Conservation (phyloP, 257 asterid genomes). For the Linderniella brevidens region DNA sequence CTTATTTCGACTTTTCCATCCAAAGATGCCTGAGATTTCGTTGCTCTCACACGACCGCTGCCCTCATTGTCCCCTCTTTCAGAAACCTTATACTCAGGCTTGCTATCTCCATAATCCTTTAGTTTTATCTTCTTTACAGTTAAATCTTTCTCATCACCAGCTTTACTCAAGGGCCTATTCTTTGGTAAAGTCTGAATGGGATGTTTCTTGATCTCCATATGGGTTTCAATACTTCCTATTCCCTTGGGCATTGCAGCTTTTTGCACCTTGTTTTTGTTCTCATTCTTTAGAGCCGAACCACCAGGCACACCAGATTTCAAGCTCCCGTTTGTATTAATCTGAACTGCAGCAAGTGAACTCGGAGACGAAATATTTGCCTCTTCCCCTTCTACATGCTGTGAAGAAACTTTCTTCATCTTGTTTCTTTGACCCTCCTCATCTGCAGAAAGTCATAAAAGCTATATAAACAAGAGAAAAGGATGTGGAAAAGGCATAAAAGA, state of each 20-base stretch:
- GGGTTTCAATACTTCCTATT: conserved; percentile 18
- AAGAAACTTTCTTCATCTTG: conserved; percentile 32
- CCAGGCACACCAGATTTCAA: conserved; percentile 17
- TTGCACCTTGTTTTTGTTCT: conserved; percentile 19
- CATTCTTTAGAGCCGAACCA: conserved; percentile 20
- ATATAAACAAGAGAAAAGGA: conserved; percentile 13
- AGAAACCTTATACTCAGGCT: conserved; percentile 17
- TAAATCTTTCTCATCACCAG: conserved; percentile 15
- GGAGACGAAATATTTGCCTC: conserved; percentile 25
- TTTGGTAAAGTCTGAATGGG: conserved; percentile 20
- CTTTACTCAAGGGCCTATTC: conserved; percentile 16
- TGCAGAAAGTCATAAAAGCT: conserved; percentile 20
- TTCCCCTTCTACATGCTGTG: conserved; percentile 23
- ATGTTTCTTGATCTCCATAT: conserved; percentile 22
- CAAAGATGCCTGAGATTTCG: conserved; percentile 31
- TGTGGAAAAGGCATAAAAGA: conserved; percentile 12
- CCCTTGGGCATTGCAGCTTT: conserved; percentile 21
- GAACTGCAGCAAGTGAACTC: conserved; percentile 14
- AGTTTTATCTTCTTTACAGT: conserved; percentile 43
- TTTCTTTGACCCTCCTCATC: conserved; percentile 43
- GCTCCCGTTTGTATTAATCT: conserved; percentile 14
- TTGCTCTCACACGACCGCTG: conserved; percentile 31
- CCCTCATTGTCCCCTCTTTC: conserved; percentile 24
- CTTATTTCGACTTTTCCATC: conserved; percentile 32
- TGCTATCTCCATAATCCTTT: conserved; percentile 21